phyloP scores from a whole-genome alignment of 2,329 filamentous ascomycete species.

The Chalaropsis thielavioides region DNA sequence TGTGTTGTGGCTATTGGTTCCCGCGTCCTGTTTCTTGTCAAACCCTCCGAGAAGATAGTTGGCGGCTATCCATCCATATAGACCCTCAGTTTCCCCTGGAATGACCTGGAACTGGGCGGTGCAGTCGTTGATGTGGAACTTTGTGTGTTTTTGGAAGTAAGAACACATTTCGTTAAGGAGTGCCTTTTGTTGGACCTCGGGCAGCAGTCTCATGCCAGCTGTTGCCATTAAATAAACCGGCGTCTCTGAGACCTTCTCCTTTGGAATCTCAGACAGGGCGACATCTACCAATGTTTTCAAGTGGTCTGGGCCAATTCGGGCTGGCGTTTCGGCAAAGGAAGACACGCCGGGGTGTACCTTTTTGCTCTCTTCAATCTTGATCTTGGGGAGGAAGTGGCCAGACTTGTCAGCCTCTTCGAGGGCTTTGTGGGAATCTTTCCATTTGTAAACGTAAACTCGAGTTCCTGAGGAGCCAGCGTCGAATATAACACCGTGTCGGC shows the following conservation, averaged over 20 bases:
- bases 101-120: slow-evolving; percentile 84
- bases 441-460: slow-evolving; percentile 84
- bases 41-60: slow-evolving; percentile 93
- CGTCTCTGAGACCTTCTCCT: slow-evolving; percentile 62
- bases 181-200: slow-evolving; percentile 53
- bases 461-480: slow-evolving; percentile 97
- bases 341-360: slow-evolving; percentile 92
- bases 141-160: slow-evolving; percentile 61
- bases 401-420: slow-evolving; percentile 20
- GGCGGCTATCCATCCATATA: slow-evolving; percentile 95
- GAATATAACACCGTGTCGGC: slow-evolving; percentile 81
- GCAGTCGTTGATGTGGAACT: slow-evolving; percentile 83
- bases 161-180: slow-evolving; percentile 68
- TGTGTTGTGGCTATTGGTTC: slow-evolving; percentile 62
- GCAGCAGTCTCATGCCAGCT: slow-evolving; percentile 81
- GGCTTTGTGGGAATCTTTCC: slow-evolving; percentile 57
- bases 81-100: slow-evolving; percentile 81
- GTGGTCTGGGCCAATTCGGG: slow-evolving; percentile 67
- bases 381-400: slow-evolving; percentile 55
- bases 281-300: slow-evolving; percentile 67
- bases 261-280: slow-evolving; percentile 63
- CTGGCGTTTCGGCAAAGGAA: slow-evolving; percentile 65
- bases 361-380: slow-evolving; percentile 77
- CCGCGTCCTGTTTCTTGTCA: slow-evolving; percentile 60
- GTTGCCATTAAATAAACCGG: slow-evolving; percentile 93